Evolutionary conservation across 140 eudicot species (phyloP), one percentile per base, ranked within the genome.

Genomic region (Artemisia princeps): DNA sequence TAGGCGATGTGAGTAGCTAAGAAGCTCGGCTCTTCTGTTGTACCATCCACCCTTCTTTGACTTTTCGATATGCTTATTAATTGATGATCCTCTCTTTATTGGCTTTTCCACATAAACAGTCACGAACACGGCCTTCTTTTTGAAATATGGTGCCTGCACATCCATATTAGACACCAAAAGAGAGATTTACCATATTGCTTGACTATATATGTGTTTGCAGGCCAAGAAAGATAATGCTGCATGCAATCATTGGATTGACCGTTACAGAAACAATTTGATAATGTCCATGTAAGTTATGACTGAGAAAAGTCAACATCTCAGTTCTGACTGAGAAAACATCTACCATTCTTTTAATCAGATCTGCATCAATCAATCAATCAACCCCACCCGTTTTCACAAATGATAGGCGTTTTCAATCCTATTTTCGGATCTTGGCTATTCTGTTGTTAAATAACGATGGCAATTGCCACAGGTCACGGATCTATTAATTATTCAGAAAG

Each of bases 31-130:
- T 72, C 68, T 84, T 49, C 82, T 78, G 13, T 80, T 70, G 60
- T 74, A 72, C 58, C 84, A 64, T 51, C 55, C 62, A 15, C 69
- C 64, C 3, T 26, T 37, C 13, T 67, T 69, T 15, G 51, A 61
- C 61, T 26, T 77, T 13, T 75, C 75, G 44, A 71, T 60, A 52
- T 73, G 73, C 23, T 15, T 71, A 9, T 24, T 45, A 7, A 0
- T 58, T 50, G 76, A 14, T 24, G 59, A 9, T 60, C 37, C 7
- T 59, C 63, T 79, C 78, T 62, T 79, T 64, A 71, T 70, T 4
- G 84, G 80, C 61, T 67, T 78, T 77, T 84, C 86, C 64, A 81
- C 84, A 20, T 72, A 80, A 49, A 84, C 83, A 4, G 86, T 70
- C 55, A 84, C 78, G 23, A 72, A 60, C 9, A 84, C 86, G 12